These are phyloP conservation scores for Candida broadrunensis DNA, from an alignment of 805 yeast species.

Conservation along the genomic window DNA sequence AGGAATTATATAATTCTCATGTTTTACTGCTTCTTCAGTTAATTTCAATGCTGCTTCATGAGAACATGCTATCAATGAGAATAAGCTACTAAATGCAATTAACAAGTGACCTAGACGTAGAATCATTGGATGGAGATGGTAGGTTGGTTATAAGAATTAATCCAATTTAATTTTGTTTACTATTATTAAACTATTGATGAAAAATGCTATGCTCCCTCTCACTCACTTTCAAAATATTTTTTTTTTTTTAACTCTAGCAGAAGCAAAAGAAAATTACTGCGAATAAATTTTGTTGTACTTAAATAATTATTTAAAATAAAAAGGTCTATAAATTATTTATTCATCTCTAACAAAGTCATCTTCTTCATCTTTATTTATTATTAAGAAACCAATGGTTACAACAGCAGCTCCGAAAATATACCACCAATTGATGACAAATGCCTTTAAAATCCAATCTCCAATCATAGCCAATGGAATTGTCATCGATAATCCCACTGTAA, in stretches of 20 bases:
- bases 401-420: slow-evolving; percentile 79
- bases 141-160: too few relatives aligned
- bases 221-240: too few relatives aligned
- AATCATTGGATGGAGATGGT: too few relatives aligned
- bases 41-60: slow-evolving; percentile 1
- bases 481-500: slow-evolving; percentile 89
- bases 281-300: too few relatives aligned
- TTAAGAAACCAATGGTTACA: slow-evolving; percentile 79
- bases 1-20: slow-evolving; percentile 36
- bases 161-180: too few relatives aligned
- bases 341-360: slow-evolving; percentile 42
- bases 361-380: slow-evolving; percentile 77
- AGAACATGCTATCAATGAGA: slow-evolving; percentile 1
- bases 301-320: too few relatives aligned
- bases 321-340: too few relatives aligned
- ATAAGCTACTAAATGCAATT: not conserved
- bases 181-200: too few relatives aligned
- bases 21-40: slow-evolving; percentile 4
- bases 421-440: slow-evolving; percentile 53
- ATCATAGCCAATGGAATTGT: slow-evolving; percentile 94
- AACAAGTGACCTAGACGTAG: not conserved
- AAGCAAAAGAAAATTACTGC: too few relatives aligned
- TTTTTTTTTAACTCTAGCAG: too few relatives aligned
- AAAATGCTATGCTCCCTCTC: too few relatives aligned
- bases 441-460: slow-evolving; percentile 78